These are phyloP conservation scores for Peronosclerospora sorghi DNA, from an alignment of 352 stramenopile genomes.

Conservation along the genomic window DNA sequence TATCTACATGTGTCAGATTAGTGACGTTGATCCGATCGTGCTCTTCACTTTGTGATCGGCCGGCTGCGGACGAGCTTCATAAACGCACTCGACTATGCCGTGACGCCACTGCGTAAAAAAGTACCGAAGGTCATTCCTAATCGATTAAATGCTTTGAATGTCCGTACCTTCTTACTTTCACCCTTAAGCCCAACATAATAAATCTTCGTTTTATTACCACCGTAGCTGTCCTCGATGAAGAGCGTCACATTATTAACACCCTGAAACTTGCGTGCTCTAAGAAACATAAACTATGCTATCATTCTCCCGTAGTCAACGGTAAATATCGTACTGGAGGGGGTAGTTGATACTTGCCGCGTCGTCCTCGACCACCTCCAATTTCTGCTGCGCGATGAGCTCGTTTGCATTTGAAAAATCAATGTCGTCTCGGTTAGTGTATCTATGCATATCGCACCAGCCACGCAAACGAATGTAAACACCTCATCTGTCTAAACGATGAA, in stretches of 20 bases:
- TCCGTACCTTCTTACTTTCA: slow-evolving; percentile 71
- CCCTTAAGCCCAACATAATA: slow-evolving; percentile 85
- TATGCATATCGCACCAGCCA: slow-evolving; percentile 6
- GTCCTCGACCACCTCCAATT: slow-evolving; percentile 69
- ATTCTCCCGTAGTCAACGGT: background rate
- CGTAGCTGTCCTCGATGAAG: slow-evolving; percentile 68
- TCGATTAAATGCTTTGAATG: background rate
- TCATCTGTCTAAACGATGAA: background rate
- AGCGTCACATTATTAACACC: slow-evolving; percentile 73
- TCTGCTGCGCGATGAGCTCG: slow-evolving; percentile 64
- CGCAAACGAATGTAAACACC: background rate
- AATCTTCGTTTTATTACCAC: slow-evolving; percentile 57
- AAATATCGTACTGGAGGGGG: slow-evolving; percentile 36
- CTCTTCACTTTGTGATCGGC: slow-evolving; percentile 71
- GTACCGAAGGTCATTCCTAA: slow-evolving; percentile 2
- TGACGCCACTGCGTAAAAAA: slow-evolving; percentile 55
- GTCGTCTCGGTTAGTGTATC: slow-evolving; percentile 73
- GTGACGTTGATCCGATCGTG: slow-evolving; percentile 27
- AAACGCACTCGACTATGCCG: slow-evolving; percentile 77
- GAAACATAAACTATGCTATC: background rate
- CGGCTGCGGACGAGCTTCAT: slow-evolving; percentile 65
- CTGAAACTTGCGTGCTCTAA: slow-evolving; percentile 79
- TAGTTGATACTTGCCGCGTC: slow-evolving; percentile 56
- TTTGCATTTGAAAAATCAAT: slow-evolving; percentile 80
- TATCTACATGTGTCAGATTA: slow-evolving; percentile 26